Evolutionary conservation across 345 rosid species (phyloP).

Genomic region (Salix arbutifolia): DNA sequence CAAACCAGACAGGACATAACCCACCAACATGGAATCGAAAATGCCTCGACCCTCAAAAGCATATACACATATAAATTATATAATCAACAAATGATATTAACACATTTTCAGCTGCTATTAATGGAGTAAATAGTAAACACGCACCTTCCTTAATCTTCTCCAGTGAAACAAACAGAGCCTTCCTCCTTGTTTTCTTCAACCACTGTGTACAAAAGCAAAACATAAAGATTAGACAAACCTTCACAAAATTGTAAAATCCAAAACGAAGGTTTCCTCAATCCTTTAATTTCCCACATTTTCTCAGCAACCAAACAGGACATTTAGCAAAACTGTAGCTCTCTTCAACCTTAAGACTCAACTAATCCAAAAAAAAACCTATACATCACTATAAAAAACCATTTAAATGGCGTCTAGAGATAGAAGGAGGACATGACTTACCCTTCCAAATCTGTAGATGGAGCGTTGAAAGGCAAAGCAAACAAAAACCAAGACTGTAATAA

Average conservation of each 20-base stretch:
- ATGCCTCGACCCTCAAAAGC: not conserved
- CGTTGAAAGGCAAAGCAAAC: constrained; percentile 49
- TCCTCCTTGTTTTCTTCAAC: constrained; percentile 80
- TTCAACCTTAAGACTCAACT: no score
- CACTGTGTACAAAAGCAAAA: constrained; percentile 44
- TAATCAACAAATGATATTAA: not conserved
- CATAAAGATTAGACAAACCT: not conserved
- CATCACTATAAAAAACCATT: not conserved
- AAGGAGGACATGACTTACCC: constrained; percentile 25
- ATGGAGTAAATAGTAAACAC: not conserved
- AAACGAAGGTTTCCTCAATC: not conserved
- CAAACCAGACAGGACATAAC: no score
- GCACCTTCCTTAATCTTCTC: constrained; percentile 92
- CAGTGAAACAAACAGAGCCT: constrained; percentile 75
- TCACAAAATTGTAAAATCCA: not conserved
- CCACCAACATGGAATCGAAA: not conserved
- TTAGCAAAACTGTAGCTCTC: no score
- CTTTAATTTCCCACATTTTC: not conserved
- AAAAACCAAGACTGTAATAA: constrained; percentile 50
- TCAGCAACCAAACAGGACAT: no score
- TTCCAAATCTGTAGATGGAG: constrained; percentile 82
- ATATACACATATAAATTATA: no score
- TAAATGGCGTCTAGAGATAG: not conserved
- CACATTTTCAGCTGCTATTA: not conserved
- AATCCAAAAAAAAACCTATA: no score